phyloP scores from a whole-genome alignment of 2,329 filamentous ascomycete species.

The Colletotrichum salicis region DNA sequence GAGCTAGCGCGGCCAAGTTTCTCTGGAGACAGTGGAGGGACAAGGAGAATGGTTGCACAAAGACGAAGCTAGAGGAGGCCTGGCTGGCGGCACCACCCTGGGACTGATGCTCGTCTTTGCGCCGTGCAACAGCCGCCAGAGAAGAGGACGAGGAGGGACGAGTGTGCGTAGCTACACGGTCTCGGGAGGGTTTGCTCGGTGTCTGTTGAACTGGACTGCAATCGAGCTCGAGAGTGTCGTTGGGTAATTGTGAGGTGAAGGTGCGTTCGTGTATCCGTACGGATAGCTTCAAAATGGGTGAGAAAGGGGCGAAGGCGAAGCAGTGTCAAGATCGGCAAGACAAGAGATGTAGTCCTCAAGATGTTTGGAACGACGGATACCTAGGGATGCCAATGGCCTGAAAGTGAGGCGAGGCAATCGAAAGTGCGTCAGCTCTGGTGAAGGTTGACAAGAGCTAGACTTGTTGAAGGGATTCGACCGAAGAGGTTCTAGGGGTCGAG shows the following conservation, averaged over 20 bases:
- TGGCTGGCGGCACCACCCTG: constrained; percentile 11
- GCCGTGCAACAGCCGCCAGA: constrained; percentile 5
- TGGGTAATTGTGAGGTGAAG: neutral
- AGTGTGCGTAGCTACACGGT: neutral
- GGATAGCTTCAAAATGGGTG: neutral
- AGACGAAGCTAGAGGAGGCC: constrained; percentile 6
- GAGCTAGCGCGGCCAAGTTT: constrained; percentile 21
- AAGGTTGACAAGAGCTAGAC: constrained; percentile 13
- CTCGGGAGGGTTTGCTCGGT: neutral
- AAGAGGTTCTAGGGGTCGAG: constrained; percentile 2
- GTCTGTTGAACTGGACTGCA: neutral
- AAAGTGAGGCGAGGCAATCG: neutral
- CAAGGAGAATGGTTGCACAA: constrained; percentile 31
- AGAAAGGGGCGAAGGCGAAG: neutral
- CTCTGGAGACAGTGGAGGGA: constrained; percentile 22
- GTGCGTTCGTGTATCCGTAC: neutral
- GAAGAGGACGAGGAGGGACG: neutral
- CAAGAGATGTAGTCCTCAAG: neutral
- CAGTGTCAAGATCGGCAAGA: too few species aligned
- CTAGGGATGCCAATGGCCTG: neutral
- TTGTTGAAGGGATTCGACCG: constrained; percentile 18
- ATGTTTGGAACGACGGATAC: neutral
- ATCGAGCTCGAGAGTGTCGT: neutral
- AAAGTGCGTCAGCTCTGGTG: neutral
- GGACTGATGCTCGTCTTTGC: neutral